Conservation (phyloP, 192 early-diverging fungal genomes). For the Coemansia sp. region DNA sequence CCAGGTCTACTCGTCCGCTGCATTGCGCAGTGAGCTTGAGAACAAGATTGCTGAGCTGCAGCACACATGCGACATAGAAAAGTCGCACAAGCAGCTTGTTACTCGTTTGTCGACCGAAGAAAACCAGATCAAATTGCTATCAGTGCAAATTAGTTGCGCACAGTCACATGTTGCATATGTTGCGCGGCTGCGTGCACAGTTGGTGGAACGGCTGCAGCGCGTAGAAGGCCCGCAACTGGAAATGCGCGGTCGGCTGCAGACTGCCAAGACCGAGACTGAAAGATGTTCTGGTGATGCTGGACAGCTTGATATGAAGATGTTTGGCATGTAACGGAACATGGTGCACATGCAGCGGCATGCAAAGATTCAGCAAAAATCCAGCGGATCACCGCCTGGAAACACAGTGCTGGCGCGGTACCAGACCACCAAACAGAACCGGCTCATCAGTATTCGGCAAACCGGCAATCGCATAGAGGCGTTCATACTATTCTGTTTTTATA, state of each 20-base stretch:
- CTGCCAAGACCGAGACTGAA: slow-evolving; percentile 2
- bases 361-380: background rate
- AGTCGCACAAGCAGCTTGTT: slow-evolving; percentile 12
- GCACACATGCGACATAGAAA: slow-evolving; percentile 16
- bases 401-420: slow-evolving; percentile 24
- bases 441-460: background rate
- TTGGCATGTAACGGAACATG: slow-evolving; percentile 26
- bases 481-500: background rate
- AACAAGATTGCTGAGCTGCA: slow-evolving; percentile 23
- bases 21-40: slow-evolving; percentile 21
- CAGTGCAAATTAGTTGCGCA: slow-evolving; percentile 15
- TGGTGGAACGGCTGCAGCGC: slow-evolving; percentile 25
- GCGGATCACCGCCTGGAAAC: slow-evolving; percentile 3
- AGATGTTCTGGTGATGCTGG: slow-evolving; percentile 15
- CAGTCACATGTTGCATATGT: slow-evolving; percentile 37
- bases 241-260: slow-evolving; percentile 11
- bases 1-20: slow-evolving; percentile 8
- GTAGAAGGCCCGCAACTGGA: slow-evolving; percentile 20
- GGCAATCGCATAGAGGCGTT: slow-evolving; percentile 3
- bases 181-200: slow-evolving; percentile 30
- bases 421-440: slow-evolving; percentile 26
- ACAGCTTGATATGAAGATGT: slow-evolving; percentile 31
- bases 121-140: slow-evolving; percentile 18
- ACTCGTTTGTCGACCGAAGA: slow-evolving; percentile 20
- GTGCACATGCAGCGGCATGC: slow-evolving; percentile 22